Base-by-base conservation (phyloP, 1,284 basidiomycete genomes). In the Phellopilus nigrolimitatus region DNA sequence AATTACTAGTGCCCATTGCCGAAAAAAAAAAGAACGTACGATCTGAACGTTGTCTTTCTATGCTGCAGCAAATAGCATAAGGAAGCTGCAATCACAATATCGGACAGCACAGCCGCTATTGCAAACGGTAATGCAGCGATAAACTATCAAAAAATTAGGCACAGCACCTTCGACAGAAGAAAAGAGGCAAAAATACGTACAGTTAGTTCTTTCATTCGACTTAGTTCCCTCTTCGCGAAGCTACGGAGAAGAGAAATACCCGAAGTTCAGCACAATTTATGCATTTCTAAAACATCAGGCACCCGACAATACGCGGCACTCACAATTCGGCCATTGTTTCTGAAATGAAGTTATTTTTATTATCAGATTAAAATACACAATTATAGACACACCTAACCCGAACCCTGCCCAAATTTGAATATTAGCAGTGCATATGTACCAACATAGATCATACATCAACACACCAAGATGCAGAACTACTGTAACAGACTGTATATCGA, bases 381-480 rank as follows among this genome's bases (percentile, higher is more conserved):
- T 21, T 55, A 68, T 13, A 5, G 7, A 47, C 63, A 44, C 56
- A 71, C 70, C 67, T 31, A 73, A 62, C 49, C 69, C 72, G 56
- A 70, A 69, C 54, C 57, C 71, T 72, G 46, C 12, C 19, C 21
- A 49, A 41, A 44, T 2, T 24, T 3, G 22, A n/a, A 58, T 47
- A 15, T 30, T 25, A 37, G 24, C 27, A 33, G 36, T 19, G 52
- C 19, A n/a, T 42, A 46, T n/a, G 44, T 47, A 39, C 19, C 3
- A n/a, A 15, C 22, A 38, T 30, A n/a, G 19, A 12, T 34, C 24
- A 17, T n/a, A 27, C 13, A 17, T 43, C 39, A 15, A 54, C 69
- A 57, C 49, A 73, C 71, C 64, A 43, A 71, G 68, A 60, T 73
- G 71, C 4, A 65, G 64, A 36, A 71, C 17, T 22, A 73, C 68